phyloP scores from a whole-genome alignment of 306 rosid species.

The Morella rubra region DNA sequence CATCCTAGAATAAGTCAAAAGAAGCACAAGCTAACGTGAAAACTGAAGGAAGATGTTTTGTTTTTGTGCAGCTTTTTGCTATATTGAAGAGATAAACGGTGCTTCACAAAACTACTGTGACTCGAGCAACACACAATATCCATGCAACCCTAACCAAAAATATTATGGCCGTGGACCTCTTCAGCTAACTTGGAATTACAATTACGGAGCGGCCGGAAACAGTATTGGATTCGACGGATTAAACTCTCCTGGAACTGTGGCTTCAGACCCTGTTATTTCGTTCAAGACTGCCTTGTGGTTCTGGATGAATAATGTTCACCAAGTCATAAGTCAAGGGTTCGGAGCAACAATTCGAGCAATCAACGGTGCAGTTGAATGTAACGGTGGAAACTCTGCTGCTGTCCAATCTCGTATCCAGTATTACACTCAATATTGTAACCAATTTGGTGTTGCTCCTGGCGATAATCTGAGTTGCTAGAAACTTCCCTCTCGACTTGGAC shows the following conservation, averaged over 20 bases:
- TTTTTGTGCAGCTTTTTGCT: background rate
- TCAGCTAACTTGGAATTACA: slow-evolving; percentile 36
- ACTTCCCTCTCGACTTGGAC: too few relatives aligned
- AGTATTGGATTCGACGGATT: slow-evolving; percentile 20
- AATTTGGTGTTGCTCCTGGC: too few relatives aligned
- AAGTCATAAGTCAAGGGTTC: background rate
- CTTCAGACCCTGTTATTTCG: slow-evolving; percentile 3
- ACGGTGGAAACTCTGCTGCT: background rate
- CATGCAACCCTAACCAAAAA: slow-evolving; percentile 20
- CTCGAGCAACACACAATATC: background rate
- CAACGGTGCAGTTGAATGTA: background rate
- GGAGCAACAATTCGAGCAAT: background rate
- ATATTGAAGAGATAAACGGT: background rate
- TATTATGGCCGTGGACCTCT: slow-evolving; percentile 34
- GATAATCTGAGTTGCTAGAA: too few relatives aligned
- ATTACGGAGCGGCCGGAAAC: slow-evolving; percentile 27
- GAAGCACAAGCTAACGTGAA: too few relatives aligned
- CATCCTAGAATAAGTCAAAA: too few relatives aligned
- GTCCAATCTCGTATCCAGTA: background rate
- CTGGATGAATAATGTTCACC: background rate
- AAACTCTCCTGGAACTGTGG: slow-evolving; percentile 25
- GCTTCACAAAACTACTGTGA: background rate
- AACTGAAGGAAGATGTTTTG: slow-evolving; percentile 23
- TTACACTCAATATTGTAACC: too few relatives aligned
- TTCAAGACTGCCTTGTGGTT: slow-evolving; percentile 14